Evolutionary conservation across 495 filamentous ascomycete genomes (phyloP).

Genomic region (Parmelia sp.): DNA sequence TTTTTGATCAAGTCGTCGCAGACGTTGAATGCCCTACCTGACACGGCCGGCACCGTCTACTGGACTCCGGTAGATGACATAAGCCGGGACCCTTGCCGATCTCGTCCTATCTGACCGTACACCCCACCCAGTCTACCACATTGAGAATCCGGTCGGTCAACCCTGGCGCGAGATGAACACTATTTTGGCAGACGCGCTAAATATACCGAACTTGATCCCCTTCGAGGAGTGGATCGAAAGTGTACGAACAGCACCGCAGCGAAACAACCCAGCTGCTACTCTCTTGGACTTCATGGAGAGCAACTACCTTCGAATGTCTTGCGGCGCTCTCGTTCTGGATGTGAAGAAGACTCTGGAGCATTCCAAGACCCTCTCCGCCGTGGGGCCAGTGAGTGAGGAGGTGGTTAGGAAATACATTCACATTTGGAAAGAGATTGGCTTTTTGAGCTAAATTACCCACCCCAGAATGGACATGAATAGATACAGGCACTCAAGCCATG

Average conservation of each 20-base stretch:
- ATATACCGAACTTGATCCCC: conserved; percentile 39
- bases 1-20: conserved; percentile 43
- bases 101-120: conserved; percentile 24
- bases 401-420: conserved; percentile 37
- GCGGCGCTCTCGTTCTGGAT: conserved; percentile 45
- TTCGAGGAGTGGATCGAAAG: conserved; percentile 44
- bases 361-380: conserved; percentile 34
- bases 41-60: conserved; percentile 31
- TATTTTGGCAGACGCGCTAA: conserved; percentile 39
- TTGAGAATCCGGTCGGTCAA: conserved; percentile 45
- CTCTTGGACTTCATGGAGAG: conserved; percentile 46
- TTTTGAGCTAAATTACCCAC: too few relatives aligned
- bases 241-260: conserved; percentile 27
- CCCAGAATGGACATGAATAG: too few relatives aligned
- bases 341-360: conserved; percentile 37
- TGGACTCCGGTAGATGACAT: conserved; percentile 42
- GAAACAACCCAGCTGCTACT: conserved; percentile 42
- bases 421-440: conserved; percentile 37
- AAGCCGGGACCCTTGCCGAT: conserved; percentile 33
- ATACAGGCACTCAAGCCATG: too few relatives aligned
- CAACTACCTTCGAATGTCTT: conserved; percentile 49
- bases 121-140: conserved; percentile 38
- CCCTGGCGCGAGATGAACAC: conserved; percentile 35
- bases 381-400: conserved; percentile 37
- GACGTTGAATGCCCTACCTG: conserved; percentile 35